Percentiles rank a stretch among this genome's conserved stretches.
These are phyloP conservation scores for Phoma sp. DNA, from an alignment of 2,329 filamentous ascomycete species.

Conservation along the genomic window DNA sequence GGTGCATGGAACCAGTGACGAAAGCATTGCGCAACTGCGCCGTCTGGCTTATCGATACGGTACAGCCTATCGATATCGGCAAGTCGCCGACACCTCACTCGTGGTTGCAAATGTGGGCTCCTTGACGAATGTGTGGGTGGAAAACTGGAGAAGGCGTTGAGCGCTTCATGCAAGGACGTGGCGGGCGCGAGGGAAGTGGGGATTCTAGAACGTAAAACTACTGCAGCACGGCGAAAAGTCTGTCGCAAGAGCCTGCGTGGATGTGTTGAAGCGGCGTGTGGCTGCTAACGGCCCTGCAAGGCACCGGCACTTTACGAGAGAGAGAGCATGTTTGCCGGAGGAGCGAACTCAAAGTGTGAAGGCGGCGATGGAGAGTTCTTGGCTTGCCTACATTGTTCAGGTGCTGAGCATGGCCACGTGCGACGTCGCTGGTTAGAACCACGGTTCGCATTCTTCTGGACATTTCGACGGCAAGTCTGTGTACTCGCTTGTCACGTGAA, in stretches of 20 bases:
- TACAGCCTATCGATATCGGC: constrained; percentile 17
- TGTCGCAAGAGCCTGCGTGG: constrained; percentile 3
- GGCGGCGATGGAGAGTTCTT: not conserved
- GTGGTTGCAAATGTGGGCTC: not conserved
- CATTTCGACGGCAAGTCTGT: not conserved
- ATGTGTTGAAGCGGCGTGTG: constrained; percentile 5
- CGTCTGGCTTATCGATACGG: constrained; percentile 15
- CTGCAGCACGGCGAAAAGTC: constrained; percentile 19
- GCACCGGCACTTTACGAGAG: constrained; percentile 10
- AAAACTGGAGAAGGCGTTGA: constrained; percentile 16
- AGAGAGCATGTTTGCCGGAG: not conserved
- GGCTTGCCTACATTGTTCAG: not conserved
- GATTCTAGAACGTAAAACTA: constrained; percentile 14
- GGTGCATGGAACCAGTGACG: constrained; percentile 12
- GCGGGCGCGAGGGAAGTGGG: constrained; percentile 1
- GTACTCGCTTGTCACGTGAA: not conserved
- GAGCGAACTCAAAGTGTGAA: not conserved
- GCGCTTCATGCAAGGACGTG: constrained; percentile 12
- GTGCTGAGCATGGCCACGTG: constrained; percentile 8
- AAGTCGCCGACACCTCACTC: constrained; percentile 6
- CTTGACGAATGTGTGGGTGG: constrained; percentile 10
- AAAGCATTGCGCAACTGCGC: constrained; percentile 8
- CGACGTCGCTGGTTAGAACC: not conserved
- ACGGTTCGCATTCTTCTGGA: constrained; percentile 4
- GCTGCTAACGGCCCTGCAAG: constrained; percentile 10